Conservation (phyloP, 176 grass and related monocot genomes). For the Raddia guianensis region DNA sequence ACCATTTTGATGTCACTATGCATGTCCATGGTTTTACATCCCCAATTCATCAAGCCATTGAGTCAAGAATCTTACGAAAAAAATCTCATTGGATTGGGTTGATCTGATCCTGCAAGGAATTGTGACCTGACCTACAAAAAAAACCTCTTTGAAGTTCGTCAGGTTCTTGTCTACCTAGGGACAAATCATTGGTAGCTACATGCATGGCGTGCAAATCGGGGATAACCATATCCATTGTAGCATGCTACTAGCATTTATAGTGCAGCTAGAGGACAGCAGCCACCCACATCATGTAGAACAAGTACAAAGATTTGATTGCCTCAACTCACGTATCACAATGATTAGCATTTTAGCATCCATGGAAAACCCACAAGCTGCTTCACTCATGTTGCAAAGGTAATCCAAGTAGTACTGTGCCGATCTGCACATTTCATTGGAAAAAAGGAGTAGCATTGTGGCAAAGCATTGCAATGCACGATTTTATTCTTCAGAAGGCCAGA, state of each 20-base stretch:
- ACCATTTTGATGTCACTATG: background rate
- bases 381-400: background rate
- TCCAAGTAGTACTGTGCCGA: background rate
- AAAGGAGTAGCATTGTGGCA: background rate
- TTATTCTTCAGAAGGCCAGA: background rate
- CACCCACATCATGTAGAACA: background rate
- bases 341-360: background rate
- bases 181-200: constrained; percentile 3
- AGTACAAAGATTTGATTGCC: background rate
- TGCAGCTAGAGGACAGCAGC: no score
- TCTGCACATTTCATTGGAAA: background rate
- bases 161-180: constrained; percentile 1
- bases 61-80: background rate
- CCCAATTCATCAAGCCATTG: background rate
- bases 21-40: background rate
- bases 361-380: background rate
- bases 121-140: no score
- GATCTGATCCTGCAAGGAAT: no score
- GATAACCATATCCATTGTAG: background rate
- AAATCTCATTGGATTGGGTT: no score
- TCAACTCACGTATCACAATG: background rate
- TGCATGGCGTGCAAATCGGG: constrained; percentile 18
- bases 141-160: background rate
- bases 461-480: background rate
- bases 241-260: no score